A percentile compares a stretch with the other conserved stretches of the same genome.
These are phyloP conservation scores for Gnetum montanum DNA, from an alignment of 75 land plant species.

Conservation along the genomic window DNA sequence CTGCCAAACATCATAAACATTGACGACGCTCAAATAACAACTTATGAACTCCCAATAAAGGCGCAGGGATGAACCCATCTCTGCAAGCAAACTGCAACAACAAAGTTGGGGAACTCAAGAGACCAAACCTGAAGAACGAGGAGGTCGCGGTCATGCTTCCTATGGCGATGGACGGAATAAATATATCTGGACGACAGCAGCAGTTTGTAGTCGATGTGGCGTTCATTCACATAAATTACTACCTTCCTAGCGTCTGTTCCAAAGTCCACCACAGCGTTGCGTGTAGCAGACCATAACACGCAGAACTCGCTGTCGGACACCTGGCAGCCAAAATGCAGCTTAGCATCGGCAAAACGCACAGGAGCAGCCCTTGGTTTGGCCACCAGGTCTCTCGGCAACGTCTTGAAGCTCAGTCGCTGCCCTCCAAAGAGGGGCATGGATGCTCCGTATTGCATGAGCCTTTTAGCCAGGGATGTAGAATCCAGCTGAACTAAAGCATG, in stretches of 20 bases:
- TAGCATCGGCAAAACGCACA: neutral
- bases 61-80: neutral
- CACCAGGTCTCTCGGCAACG: slow-evolving; percentile 28
- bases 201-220: slow-evolving; percentile 1
- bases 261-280: neutral
- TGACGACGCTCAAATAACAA: too few species aligned
- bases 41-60: too few species aligned
- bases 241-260: slow-evolving; percentile 2
- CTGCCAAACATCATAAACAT: too few species aligned
- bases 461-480: slow-evolving; percentile 10
- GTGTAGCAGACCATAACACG: neutral
- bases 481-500: slow-evolving; percentile 56
- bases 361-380: slow-evolving; percentile 30
- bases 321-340: neutral
- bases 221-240: neutral
- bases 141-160: neutral
- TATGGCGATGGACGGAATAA: slow-evolving; percentile 1
- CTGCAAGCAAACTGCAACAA: neutral
- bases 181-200: slow-evolving; percentile 4
- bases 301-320: neutral
- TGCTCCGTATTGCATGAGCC: too few species aligned
- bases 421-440: slow-evolving; percentile 4
- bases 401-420: slow-evolving; percentile 26
- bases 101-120: neutral
- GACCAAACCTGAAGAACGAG: slow-evolving; percentile 7